Evolutionary conservation across 257 asterid genomes (phyloP).

Genomic region (Nicotiana attenuata): DNA sequence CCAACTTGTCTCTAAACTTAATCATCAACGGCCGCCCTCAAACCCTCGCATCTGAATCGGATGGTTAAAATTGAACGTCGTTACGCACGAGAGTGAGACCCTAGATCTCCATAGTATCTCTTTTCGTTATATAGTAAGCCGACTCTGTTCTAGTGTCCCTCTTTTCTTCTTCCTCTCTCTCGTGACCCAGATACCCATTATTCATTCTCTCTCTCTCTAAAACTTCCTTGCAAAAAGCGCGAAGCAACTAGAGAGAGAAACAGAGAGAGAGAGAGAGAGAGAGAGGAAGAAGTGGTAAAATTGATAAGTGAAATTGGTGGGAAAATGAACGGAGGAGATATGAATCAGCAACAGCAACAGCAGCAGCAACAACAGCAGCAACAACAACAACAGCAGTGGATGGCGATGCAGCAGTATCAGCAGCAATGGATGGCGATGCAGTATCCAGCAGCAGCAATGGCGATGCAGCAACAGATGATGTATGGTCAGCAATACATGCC

Average conservation of each 20-base stretch:
- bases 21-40: conserved; percentile 30
- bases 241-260: neutral
- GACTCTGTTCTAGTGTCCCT: conserved; percentile 17
- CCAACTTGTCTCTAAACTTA: neutral
- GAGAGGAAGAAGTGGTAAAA: conserved; percentile 18
- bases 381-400: conserved; percentile 82
- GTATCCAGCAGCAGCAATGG: conserved; percentile 62
- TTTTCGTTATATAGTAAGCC: conserved; percentile 36
- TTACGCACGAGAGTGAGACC: conserved; percentile 3
- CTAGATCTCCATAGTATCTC: neutral
- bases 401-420: conserved; percentile 95
- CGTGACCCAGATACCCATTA: neutral
- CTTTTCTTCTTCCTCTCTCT: conserved; percentile 19
- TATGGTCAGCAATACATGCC: conserved; percentile 80
- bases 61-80: conserved; percentile 24
- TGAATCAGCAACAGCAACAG: conserved; percentile 48
- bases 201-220: conserved; percentile 22
- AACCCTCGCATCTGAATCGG: neutral
- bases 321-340: conserved; percentile 73
- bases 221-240: no score
- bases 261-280: conserved; percentile 2
- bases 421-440: conserved; percentile 99
- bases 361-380: conserved; percentile 48
- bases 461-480: conserved; percentile 82
- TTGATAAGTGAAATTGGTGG: neutral